These are phyloP conservation scores for Calonectria multiphialidica DNA, from an alignment of 2,329 filamentous ascomycete genomes.

Conservation along the genomic window DNA sequence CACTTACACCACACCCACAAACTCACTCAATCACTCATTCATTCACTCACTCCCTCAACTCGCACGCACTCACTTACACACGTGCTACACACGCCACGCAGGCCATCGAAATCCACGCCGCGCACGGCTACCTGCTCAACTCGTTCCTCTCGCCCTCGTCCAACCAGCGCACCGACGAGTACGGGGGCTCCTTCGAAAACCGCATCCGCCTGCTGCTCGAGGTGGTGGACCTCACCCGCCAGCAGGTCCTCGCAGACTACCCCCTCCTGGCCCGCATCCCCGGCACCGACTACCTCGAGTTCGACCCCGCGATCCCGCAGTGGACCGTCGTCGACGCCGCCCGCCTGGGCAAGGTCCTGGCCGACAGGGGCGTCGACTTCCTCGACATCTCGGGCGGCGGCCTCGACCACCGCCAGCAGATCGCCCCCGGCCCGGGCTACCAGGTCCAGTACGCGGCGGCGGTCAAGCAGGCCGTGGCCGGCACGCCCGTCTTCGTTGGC, in stretches of 20 bases:
- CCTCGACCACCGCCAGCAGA: slow-evolving; percentile 68
- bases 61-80: not conserved
- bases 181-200: slow-evolving; percentile 60
- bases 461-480: slow-evolving; percentile 75
- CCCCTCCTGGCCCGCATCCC: slow-evolving; percentile 79
- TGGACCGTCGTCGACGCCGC: slow-evolving; percentile 75
- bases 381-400: slow-evolving; percentile 79
- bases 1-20: not conserved
- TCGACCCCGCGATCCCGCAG: slow-evolving; percentile 65
- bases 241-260: slow-evolving; percentile 30
- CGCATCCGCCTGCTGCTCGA: slow-evolving; percentile 54
- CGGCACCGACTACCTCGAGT: slow-evolving; percentile 79
- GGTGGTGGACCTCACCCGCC: slow-evolving; percentile 28
- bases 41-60: not conserved
- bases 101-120: slow-evolving; percentile 52
- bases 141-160: slow-evolving; percentile 58
- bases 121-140: slow-evolving; percentile 61
- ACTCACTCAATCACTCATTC: not conserved
- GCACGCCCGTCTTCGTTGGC: slow-evolving; percentile 56
- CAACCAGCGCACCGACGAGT: slow-evolving; percentile 61
- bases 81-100: not conserved
- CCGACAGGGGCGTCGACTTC: slow-evolving; percentile 75
- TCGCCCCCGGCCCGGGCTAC: slow-evolving; percentile 72
- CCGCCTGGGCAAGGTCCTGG: slow-evolving; percentile 71
- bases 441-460: slow-evolving; percentile 76